Evolutionary conservation across 2,329 filamentous ascomycete species (phyloP), one percentile per base, ranked within the genome.

Genomic region (Fusarium torulosum): DNA sequence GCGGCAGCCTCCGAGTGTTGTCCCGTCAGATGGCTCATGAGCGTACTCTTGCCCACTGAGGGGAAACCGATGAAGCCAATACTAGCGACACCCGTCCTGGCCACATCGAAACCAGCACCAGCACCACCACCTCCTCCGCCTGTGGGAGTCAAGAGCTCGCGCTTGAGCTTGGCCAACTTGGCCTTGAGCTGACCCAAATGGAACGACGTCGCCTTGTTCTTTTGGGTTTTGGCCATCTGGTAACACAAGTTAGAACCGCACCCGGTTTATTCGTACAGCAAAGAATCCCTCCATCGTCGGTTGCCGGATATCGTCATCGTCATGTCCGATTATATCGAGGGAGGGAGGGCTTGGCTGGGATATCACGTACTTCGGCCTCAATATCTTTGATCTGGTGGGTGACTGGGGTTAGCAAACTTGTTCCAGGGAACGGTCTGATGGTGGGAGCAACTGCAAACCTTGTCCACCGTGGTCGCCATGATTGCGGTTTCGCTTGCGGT

Each of bases 41-140:
- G 85, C 50, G 96, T 99, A 86, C 93, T 97, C 83, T 99, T 99
- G 65, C 96, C 96, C 66, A 99, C 96, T 2, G 96, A 99, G 3
- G 96, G 96, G 76, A 99, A 99, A 31, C 96, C 96, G 77, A 98
- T 97, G 82, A 98, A 98, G 42, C 95, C 95, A 75, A 99, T 90
- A 84, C 93, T 97, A 70, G 96, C 96, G 68, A 98, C 96, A 85
- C 96, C 96, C 51, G 96, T 99, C 79, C 96, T 91, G 65, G 96
- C 96, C 69, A 99, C 96, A 83, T 99, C 96, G 85, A 99, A 99
- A 59, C 96, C 96, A 63, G 91, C 84, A 49, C 72, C 72, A 78
- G 25, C 25, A 25, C 92, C 93, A 67, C 89, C 94, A 58, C 92
- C 94, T 56, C 94, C 93, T 49, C 94, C 92, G 49, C 92, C 86